phyloP scores from a whole-genome alignment of 768 basidiomycete species.

The Artomyces pyxidatus region DNA sequence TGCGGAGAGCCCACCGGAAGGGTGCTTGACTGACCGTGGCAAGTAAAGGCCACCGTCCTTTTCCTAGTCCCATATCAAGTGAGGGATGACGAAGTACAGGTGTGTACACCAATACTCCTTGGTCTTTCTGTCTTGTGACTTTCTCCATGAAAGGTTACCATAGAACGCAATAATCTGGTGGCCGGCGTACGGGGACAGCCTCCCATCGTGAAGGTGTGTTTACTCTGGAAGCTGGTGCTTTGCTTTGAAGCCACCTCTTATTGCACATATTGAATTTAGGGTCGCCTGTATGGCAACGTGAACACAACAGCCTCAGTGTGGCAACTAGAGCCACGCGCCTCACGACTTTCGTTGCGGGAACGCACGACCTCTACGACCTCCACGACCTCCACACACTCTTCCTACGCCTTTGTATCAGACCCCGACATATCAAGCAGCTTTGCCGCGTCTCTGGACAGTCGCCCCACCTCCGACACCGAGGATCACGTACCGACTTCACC shows the following conservation, averaged over 20 bases:
- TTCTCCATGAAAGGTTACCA: slow-evolving; percentile 43
- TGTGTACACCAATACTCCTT: slow-evolving; percentile 25
- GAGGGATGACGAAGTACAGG: slow-evolving; percentile 62
- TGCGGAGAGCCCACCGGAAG: neutral
- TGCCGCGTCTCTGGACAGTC: slow-evolving; percentile 73
- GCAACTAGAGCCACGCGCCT: slow-evolving; percentile 68
- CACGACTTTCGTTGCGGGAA: slow-evolving; percentile 49
- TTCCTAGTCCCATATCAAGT: slow-evolving; percentile 67
- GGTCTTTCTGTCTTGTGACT: neutral
- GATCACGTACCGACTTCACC: slow-evolving; percentile 49
- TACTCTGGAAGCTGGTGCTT: neutral
- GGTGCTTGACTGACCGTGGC: slow-evolving; percentile 17
- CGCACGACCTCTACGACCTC: slow-evolving; percentile 72
- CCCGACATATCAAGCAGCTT: slow-evolving; percentile 81
- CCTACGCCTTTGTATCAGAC: slow-evolving; percentile 78
- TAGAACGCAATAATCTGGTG: slow-evolving; percentile 63
- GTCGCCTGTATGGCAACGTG: slow-evolving; percentile 63
- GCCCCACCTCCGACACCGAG: slow-evolving; percentile 63
- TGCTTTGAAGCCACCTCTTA: neutral
- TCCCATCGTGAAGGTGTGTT: slow-evolving; percentile 62
- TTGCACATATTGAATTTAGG: slow-evolving; percentile 32
- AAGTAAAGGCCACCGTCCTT: slow-evolving; percentile 61
- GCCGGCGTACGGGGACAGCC: slow-evolving; percentile 66
- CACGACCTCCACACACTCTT: slow-evolving; percentile 70
- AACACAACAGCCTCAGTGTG: slow-evolving; percentile 62